Base-by-base conservation (phyloP, 2,329 filamentous ascomycete genomes). In the Ascosphaera acerosa region DNA sequence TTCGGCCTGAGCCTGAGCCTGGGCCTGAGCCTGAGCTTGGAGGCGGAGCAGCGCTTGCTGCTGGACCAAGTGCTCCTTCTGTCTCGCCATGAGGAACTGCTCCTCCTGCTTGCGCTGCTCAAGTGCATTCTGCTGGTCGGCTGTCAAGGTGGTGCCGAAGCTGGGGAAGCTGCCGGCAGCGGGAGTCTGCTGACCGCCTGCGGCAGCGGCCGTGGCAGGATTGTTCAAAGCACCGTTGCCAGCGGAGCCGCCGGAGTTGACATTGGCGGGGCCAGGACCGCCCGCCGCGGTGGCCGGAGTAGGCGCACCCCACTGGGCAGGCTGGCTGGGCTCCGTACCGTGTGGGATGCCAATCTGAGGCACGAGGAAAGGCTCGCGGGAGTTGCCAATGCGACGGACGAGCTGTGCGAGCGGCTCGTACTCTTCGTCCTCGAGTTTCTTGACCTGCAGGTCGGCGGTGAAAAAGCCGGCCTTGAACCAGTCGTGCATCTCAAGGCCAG, bases 381-480 rank as follows among this genome's bases (percentile, higher is more conserved):
- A 94, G 53, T 97, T 97, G 2, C 87, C 87, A 42, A 97, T 97
- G 19, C 84, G 74, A 27, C 87, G 65, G 38, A 97, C 92, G 15
- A 97, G 66, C 51, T 94, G 82, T 2, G 84, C 87, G 6, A 97
- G 58, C 9, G 84, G 87, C 50, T 97, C 87, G 43, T 92, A 97
- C 31, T 97, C 84, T 0, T 64, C 60, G 44, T 97, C 87, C 48
- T 97, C 87, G 4, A 84, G 61, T 49, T 91, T 91, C 57, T 89
- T 92, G 18, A 97, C 87, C 27, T 89, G 69, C 14, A 97, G 61
- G 42, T 97, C 84, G 0, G 84, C 73, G 0, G 80, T 90, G 53
- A 97, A 97, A 56, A 94, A 97, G 29, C 84, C 82, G 22, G 82
- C 84, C 50, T 94, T 94, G 55, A 94, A 97, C 87, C 87, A 97